A percentile compares a stretch with the other conserved stretches of the same genome.
These are phyloP conservation scores for Nannochloris sp. DNA, from an alignment of 139 green algal genomes.

Conservation along the genomic window DNA sequence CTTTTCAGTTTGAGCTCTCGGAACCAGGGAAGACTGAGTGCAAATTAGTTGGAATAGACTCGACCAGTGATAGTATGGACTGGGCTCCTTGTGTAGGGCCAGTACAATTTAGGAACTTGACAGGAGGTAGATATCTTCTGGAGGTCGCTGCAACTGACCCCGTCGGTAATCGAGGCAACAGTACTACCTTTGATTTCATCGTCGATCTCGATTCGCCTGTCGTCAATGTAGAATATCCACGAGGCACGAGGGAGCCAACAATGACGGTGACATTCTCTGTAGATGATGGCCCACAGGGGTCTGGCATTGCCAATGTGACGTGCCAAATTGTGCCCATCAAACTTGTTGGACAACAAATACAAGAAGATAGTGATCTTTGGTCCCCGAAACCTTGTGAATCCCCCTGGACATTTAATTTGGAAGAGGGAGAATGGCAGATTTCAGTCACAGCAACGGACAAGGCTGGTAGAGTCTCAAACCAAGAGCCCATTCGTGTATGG, in stretches of 20 bases:
- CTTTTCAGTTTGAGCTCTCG: constrained; percentile 11
- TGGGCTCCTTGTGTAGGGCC: constrained; percentile 17
- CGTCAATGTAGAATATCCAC: constrained; percentile 6
- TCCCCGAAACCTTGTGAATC: constrained; percentile 20
- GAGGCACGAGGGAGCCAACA: constrained; percentile 3
- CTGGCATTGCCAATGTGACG: constrained; percentile 23
- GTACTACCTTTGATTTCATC: constrained; percentile 2
- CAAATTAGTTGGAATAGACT: constrained; percentile 5
- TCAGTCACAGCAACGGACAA: constrained; percentile 22
- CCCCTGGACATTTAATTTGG: constrained; percentile 15
- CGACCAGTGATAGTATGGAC: not conserved
- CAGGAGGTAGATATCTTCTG: constrained; percentile 26
- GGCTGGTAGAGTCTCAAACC: constrained; percentile 4
- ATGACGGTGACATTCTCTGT: constrained; percentile 27
- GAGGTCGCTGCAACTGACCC: constrained; percentile 6
- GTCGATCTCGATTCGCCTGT: constrained; percentile 18
- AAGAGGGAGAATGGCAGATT: constrained; percentile 25
- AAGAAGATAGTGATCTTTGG: not conserved
- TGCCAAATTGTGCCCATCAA: constrained; percentile 12
- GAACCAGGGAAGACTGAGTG: constrained; percentile 21
- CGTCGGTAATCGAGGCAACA: constrained; percentile 26
- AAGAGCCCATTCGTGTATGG: constrained; percentile 10
- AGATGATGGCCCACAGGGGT: constrained; percentile 10
- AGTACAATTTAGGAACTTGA: constrained; percentile 10
- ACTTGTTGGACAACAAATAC: not conserved